Evolutionary conservation across 2,329 filamentous ascomycete species (phyloP), one percentile per base, ranked within the genome.

Genomic region (Colletotrichum simmondsii): DNA sequence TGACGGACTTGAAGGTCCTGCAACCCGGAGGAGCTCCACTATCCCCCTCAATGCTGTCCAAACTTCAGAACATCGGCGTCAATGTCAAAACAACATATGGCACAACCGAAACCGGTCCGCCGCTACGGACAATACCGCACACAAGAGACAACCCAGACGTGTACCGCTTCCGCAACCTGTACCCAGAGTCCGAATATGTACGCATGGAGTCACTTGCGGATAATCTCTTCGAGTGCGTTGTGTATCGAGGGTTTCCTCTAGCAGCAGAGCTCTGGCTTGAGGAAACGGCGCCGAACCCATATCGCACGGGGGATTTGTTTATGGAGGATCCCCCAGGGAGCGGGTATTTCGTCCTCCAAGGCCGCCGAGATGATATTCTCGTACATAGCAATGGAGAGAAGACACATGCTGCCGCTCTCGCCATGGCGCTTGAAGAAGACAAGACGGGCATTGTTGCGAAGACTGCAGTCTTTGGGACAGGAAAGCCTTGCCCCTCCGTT

Each of bases 21-120:
- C 69, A 72, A 2, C 69, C 69, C 0, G 69, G 69, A 1, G 69
- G 69, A 4, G 69, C 69, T 8, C 65, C 69, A 5, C 19, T 72
- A 3, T 59, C 58, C 4, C 37, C 65, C 1, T 12, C 49, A 3
- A 53, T 35, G 19, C 35, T 72, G 24, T 24, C 42, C 8, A 72
- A 63, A 32, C 16, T 72, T 1, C 65, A 63, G 16, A 28, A 37
- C 1, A 58, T 72, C 5, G 58, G 69, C 14, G 69, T 72, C 4
- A 72, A 72, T 5, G 24, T 72, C n/a, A 72, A 72, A 52, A 72
- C 69, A 11, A 72, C 69, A 2, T 72, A 72, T 52, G 69, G 69
- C 8, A 72, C 69, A 10, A 63, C 69, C 0, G 69, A 72, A 12
- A 72, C 24, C 12, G 69, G 69, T 0, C 69, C 69, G 19, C 69